Percentiles rank a stretch among this genome's conserved stretches.
Conservation (phyloP, 192 early-diverging fungal species). For the Podila clonocystis region DNA sequence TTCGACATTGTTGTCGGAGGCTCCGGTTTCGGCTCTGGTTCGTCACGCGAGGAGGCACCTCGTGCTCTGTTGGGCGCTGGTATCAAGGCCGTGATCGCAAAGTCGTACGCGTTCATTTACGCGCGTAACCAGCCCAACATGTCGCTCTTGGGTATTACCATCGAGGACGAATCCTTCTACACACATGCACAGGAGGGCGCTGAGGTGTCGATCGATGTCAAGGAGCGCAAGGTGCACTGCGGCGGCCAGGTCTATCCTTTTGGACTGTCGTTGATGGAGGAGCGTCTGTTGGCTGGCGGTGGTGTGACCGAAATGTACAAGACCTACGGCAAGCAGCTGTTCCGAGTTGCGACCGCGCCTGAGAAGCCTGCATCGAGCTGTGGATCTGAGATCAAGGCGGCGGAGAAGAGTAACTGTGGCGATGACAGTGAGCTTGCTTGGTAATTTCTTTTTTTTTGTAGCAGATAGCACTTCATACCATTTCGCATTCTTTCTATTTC, state of each 20-base stretch:
- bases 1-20: constrained; percentile 78
- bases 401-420: constrained; percentile 38
- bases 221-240: constrained; percentile 70
- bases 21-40: constrained; percentile 78
- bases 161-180: constrained; percentile 82
- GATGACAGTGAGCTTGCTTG: constrained; percentile 50
- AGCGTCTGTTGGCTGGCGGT: constrained; percentile 75
- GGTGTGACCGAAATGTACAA: constrained; percentile 86
- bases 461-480: no score
- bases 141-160: constrained; percentile 79
- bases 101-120: constrained; percentile 86
- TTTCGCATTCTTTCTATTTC: constrained; percentile 3
- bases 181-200: constrained; percentile 76
- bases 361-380: constrained; percentile 42
- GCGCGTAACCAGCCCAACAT: constrained; percentile 87
- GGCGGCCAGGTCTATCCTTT: constrained; percentile 68
- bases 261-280: constrained; percentile 76
- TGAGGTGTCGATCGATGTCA: constrained; percentile 75
- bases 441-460: constrained; percentile 18
- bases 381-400: constrained; percentile 31
- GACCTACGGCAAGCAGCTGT: constrained; percentile 76
- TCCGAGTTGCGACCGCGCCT: constrained; percentile 77
- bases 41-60: constrained; percentile 83
- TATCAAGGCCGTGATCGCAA: constrained; percentile 83
- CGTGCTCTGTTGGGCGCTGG: constrained; percentile 75